Evolutionary conservation across 2,329 filamentous ascomycete genomes (phyloP).

Genomic region (Bretziella fagacearum): DNA sequence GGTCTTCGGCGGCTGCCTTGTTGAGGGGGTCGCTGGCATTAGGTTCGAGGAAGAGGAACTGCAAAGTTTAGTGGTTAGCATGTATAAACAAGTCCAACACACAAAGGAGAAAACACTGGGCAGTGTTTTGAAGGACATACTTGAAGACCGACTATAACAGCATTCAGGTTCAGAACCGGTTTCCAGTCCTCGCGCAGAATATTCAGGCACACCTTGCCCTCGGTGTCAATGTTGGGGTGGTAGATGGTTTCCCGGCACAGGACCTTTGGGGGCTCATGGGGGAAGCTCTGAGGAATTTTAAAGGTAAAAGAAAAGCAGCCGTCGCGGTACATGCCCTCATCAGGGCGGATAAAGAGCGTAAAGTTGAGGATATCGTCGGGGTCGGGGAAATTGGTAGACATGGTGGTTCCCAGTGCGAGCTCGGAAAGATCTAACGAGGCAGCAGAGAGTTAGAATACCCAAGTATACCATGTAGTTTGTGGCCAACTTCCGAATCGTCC

Average conservation of each 20-base stretch:
- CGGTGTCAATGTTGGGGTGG: conserved; percentile 94
- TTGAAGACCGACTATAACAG: conserved; percentile 86
- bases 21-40: conserved; percentile 96
- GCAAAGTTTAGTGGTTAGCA: conserved; percentile 11
- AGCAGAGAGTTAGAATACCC: conserved; percentile 3
- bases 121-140: conserved; percentile 27
- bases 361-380: conserved; percentile 79
- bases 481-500: neutral
- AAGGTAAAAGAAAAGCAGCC: conserved; percentile 83
- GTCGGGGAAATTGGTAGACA: conserved; percentile 67
- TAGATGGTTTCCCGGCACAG: conserved; percentile 97
- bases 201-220: conserved; percentile 96
- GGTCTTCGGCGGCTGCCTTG: conserved; percentile 93
- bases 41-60: conserved; percentile 95
- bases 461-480: no score
- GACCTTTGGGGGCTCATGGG: conserved; percentile 93
- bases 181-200: conserved; percentile 98
- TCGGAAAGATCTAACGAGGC: conserved; percentile 53
- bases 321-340: conserved; percentile 76
- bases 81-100: neutral
- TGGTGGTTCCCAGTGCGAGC: conserved; percentile 59
- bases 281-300: conserved; percentile 84
- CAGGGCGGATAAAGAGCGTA: conserved; percentile 62
- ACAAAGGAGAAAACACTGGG: neutral
- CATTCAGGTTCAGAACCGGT: conserved; percentile 89